phyloP scores from a whole-genome alignment of 1,284 basidiomycete species.

The Moesziomyces aphidis region DNA sequence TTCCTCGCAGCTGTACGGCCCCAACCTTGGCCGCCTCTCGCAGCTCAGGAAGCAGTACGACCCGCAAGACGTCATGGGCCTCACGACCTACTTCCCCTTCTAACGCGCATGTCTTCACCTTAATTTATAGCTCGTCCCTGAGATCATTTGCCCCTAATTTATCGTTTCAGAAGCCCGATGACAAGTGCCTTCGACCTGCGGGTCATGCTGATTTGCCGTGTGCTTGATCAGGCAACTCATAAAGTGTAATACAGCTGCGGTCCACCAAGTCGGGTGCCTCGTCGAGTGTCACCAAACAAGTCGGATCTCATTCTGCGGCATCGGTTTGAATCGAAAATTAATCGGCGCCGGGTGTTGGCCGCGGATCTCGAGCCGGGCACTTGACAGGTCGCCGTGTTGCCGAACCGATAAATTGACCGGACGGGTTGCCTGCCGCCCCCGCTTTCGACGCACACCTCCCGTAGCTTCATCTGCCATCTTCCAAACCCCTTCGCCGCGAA shows the following conservation, averaged over 20 bases:
- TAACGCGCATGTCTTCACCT: conserved; percentile 1
- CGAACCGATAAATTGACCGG: conserved; percentile 17
- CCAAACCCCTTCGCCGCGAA: neutral
- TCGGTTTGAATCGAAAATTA: neutral
- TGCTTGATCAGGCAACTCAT: too few species aligned
- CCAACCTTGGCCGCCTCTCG: conserved; percentile 41
- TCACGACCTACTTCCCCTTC: conserved; percentile 56
- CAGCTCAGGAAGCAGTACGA: conserved; percentile 39
- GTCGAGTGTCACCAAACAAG: too few species aligned
- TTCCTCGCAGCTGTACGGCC: conserved; percentile 30
- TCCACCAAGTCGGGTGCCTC: too few species aligned
- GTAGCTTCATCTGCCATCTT: neutral
- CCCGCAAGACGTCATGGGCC: conserved; percentile 51
- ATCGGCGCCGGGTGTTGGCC: conserved; percentile 11
- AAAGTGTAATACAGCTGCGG: too few species aligned
- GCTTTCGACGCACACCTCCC: too few species aligned
- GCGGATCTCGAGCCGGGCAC: conserved; percentile 28
- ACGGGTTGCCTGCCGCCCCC: neutral
- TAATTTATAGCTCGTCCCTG: neutral
- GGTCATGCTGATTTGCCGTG: too few species aligned
- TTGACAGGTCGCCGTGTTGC: conserved; percentile 1
- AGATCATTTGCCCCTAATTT: too few species aligned
- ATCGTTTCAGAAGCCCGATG: too few species aligned
- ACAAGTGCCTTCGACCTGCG: too few species aligned
- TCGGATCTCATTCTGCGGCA: too few species aligned